Percentiles rank a stretch among this genome's conserved stretches.
phyloP scores from a whole-genome alignment of 129 eudicot genomes.

The Flaveria linearis region DNA sequence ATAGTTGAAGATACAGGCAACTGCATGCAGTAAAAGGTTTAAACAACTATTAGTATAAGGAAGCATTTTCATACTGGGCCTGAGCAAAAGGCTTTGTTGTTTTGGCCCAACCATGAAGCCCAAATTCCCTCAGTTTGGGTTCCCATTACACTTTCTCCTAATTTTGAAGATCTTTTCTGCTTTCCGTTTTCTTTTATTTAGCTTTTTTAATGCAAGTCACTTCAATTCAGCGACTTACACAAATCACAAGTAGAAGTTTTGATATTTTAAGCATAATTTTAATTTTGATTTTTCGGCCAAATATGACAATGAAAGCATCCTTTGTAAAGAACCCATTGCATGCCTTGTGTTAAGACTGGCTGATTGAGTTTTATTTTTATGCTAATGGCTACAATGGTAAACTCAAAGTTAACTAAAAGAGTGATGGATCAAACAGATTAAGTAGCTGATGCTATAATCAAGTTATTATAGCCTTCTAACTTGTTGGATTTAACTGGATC shows the following conservation, averaged over 20 bases:
- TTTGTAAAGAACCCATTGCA: neutral
- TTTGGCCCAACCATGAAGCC: slow-evolving; percentile 5
- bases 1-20: slow-evolving; percentile 82
- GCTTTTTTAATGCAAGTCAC: neutral
- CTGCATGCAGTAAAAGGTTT: slow-evolving; percentile 42
- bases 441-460: neutral
- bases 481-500: neutral
- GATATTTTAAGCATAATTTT: neutral
- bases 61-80: neutral
- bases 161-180: neutral
- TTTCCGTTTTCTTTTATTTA: neutral
- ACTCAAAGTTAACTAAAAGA: neutral
- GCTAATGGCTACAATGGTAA: neutral
- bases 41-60: neutral
- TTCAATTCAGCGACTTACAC: neutral
- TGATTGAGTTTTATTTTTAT: neutral
- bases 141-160: neutral
- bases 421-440: neutral
- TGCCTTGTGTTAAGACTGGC: neutral
- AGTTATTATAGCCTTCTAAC: neutral
- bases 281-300: neutral
- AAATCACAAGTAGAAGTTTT: neutral
- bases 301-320: neutral
- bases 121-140: neutral
- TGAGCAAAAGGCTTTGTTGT: too few relatives aligned